phyloP scores from a whole-genome alignment of 257 asterid species.

The Buddleja alternifolia region DNA sequence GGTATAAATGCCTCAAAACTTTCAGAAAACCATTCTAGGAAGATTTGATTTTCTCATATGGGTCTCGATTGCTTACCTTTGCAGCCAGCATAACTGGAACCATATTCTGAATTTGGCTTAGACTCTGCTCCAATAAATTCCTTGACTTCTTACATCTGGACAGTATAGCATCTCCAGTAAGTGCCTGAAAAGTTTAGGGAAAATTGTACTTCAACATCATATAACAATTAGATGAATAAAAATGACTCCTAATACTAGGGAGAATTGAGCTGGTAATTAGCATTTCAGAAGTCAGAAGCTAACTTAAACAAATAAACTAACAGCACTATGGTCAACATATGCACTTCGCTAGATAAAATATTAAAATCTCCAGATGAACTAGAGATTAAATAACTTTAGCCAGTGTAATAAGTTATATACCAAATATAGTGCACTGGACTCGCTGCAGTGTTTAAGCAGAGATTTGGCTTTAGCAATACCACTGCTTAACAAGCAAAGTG shows the following conservation, averaged over 20 bases:
- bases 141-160: conserved; percentile 71
- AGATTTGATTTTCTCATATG: not conserved
- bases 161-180: conserved; percentile 77
- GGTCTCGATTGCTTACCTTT: conserved; percentile 52
- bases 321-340: not conserved
- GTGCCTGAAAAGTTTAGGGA: conserved; percentile 55
- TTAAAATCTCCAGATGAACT: conserved; percentile 9
- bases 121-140: conserved; percentile 66
- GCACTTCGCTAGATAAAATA: conserved; percentile 8
- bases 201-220: conserved; percentile 9
- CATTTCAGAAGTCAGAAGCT: not conserved
- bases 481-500: conserved; percentile 67
- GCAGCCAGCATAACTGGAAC: conserved; percentile 79
- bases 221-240: not conserved
- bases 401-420: conserved; percentile 42
- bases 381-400: not conserved
- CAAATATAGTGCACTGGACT: conserved; percentile 89
- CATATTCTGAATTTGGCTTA: conserved; percentile 63
- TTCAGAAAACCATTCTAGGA: not conserved
- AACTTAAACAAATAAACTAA: not conserved
- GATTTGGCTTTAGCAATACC: conserved; percentile 68
- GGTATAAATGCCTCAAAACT: not conserved
- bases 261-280: not conserved
- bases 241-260: not conserved
- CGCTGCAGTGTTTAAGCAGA: conserved; percentile 68